Conservation (phyloP, 495 filamentous ascomycete genomes). For the Clavariopsis aquatica region DNA sequence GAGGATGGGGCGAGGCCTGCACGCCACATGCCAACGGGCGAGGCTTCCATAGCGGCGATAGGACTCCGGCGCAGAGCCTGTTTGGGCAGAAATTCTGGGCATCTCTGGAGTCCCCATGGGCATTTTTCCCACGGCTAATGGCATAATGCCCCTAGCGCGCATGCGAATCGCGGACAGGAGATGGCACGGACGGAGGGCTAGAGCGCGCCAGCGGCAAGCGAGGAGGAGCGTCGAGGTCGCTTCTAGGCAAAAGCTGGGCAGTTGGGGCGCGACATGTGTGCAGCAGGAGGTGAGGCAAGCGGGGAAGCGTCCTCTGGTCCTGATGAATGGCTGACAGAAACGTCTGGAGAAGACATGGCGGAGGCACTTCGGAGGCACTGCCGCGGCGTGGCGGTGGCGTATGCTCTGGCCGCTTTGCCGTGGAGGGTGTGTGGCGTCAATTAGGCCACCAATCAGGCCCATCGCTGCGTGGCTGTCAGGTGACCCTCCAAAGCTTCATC, state of each 20-base stretch:
- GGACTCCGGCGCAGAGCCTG: background rate
- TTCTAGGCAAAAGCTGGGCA: too few relatives aligned
- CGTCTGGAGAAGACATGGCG: too few relatives aligned
- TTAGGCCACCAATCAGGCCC: background rate
- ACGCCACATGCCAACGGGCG: background rate
- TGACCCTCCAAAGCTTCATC: background rate
- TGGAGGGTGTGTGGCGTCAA: background rate
- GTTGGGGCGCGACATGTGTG: too few relatives aligned
- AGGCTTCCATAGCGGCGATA: background rate
- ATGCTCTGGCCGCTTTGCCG: background rate
- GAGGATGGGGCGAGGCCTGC: background rate
- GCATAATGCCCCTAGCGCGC: background rate
- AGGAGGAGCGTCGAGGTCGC: background rate
- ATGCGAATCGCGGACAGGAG: background rate
- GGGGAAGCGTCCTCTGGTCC: background rate
- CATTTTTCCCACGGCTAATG: slow-evolving; percentile 1
- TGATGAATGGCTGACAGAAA: background rate
- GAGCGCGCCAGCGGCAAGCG: background rate
- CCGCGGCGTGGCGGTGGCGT: background rate
- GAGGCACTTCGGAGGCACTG: too few relatives aligned
- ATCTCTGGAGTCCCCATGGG: background rate
- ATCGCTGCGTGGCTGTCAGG: background rate
- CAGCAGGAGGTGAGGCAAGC: too few relatives aligned
- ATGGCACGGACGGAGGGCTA: background rate
- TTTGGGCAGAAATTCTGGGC: background rate